phyloP scores from a whole-genome alignment of 2,329 filamentous ascomycete genomes.

The Thelonectria rubi region DNA sequence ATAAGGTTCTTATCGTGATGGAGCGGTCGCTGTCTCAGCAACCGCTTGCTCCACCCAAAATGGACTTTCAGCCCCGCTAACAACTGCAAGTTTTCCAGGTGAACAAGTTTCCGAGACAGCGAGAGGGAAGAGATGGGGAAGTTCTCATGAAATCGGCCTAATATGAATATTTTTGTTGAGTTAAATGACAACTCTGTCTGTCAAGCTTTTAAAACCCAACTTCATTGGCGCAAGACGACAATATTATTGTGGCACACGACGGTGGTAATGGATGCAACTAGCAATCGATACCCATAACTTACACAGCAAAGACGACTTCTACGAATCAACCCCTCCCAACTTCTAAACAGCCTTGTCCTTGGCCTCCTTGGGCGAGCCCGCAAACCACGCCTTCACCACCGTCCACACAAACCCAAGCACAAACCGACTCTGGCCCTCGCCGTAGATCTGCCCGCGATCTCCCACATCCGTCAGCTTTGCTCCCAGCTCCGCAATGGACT shows the following conservation, averaged over 20 bases:
- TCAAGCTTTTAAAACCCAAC: too few species aligned
- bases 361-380: conserved; percentile 13
- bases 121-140: too few species aligned
- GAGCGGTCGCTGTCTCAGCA: conserved; percentile 47
- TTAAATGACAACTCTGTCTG: too few species aligned
- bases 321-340: not conserved
- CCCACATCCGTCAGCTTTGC: conserved; percentile 58
- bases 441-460: conserved; percentile 57
- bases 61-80: not conserved
- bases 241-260: too few species aligned
- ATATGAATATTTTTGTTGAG: too few species aligned
- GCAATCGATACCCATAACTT: too few species aligned
- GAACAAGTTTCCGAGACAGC: too few species aligned
- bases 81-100: not conserved
- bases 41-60: conserved; percentile 26
- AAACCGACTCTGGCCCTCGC: conserved; percentile 46
- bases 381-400: conserved; percentile 47
- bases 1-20: conserved; percentile 46
- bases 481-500: conserved; percentile 54
- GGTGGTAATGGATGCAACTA: too few species aligned
- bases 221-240: too few species aligned
- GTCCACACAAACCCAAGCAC: conserved; percentile 50
- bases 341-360: conserved; percentile 14
- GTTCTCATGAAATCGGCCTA: too few species aligned
- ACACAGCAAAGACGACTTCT: not conserved